Evolutionary conservation across 2,329 filamentous ascomycete genomes (phyloP), one percentile per base, ranked within the genome.

Genomic region (Curvularia spicifera): DNA sequence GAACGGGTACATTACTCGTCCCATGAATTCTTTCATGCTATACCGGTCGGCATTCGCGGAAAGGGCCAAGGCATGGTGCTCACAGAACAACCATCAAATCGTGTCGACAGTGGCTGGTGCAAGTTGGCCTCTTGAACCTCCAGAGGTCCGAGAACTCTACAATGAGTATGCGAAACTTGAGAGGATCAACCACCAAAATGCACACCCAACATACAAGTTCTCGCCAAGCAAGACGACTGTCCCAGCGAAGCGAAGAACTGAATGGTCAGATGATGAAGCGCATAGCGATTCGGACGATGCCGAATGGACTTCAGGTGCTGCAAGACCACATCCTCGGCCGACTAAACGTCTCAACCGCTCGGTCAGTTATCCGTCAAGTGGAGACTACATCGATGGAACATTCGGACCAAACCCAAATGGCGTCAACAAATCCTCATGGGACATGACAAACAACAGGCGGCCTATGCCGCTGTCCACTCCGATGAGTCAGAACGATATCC

Each of bases 21-120:
- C 95, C 2, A 96, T 97, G 89, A 99, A 99, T 76, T 94, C 91
- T 0, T 99, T 98, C 80, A 97, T 99, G 90, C 82, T 99, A 50
- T 99, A 99, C 76, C 89, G 95, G 42, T 97, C 95, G 65, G 91
- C 92, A 6, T 97, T 91, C 73, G 91, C 96, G 59, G 91, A 95
- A 61, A 84, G 93, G 31, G 91, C 91, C 58, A 97, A 97, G 77
- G 83, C 86, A 51, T 91, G 88, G 82, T 91, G 90, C 68, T 81
- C 86, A 13, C 88, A 95, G 69, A 94, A 95, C 76, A 97, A 98
- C 78, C 94, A 99, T 76, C 94, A 99, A 76, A 82, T 95, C 35
- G 90, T 98, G 26, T 98, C 94, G 1, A 87, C 88, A 45, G 87
- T 95, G n/a, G 92, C 91, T 56, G 95, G 93, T 28, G 82, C 87